A percentile compares a stretch with the other conserved stretches of the same genome.
These are phyloP conservation scores for Wallacemonas collosoma DNA, from an alignment of 208 protist genomes.

Conservation along the genomic window DNA sequence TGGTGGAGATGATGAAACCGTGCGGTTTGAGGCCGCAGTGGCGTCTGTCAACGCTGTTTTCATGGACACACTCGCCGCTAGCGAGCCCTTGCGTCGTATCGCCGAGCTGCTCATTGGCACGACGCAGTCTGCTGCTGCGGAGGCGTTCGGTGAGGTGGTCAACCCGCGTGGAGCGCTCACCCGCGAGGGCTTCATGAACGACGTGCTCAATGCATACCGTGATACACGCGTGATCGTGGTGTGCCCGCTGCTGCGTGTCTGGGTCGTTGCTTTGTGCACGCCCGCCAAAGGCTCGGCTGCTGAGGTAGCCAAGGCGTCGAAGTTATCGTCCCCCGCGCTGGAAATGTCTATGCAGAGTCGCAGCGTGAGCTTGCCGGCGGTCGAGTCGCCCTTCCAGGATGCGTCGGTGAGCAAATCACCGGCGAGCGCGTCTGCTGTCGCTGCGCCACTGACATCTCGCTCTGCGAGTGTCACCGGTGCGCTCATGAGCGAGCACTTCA, in stretches of 20 bases:
- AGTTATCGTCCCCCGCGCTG: no score
- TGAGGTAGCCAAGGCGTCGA: no score
- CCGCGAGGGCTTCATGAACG: slow-evolving; percentile 41
- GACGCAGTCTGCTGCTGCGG: slow-evolving; percentile 29
- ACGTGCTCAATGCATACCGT: slow-evolving; percentile 68
- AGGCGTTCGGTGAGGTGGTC: slow-evolving; percentile 42
- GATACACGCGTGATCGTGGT: slow-evolving; percentile 63
- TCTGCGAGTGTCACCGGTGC: slow-evolving; percentile 1
- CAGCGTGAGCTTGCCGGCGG: no score
- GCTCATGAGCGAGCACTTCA: slow-evolving; percentile 14
- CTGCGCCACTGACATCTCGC: neutral
- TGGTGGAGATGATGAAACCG: slow-evolving; percentile 27
- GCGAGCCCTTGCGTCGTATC: slow-evolving; percentile 68
- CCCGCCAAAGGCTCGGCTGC: neutral
- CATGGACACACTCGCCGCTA: slow-evolving; percentile 35
- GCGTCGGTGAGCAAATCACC: neutral
- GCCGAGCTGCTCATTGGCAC: slow-evolving; percentile 59
- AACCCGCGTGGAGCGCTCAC: slow-evolving; percentile 23
- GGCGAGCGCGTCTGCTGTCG: neutral
- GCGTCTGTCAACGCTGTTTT: slow-evolving; percentile 61
- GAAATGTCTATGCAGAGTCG: no score
- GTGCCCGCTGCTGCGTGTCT: slow-evolving; percentile 65
- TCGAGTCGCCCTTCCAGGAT: neutral
- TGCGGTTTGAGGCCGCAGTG: slow-evolving; percentile 35
- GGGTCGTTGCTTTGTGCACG: slow-evolving; percentile 35